Conservation (phyloP, 306 rosid genomes). For the Cucumis sativus region DNA sequence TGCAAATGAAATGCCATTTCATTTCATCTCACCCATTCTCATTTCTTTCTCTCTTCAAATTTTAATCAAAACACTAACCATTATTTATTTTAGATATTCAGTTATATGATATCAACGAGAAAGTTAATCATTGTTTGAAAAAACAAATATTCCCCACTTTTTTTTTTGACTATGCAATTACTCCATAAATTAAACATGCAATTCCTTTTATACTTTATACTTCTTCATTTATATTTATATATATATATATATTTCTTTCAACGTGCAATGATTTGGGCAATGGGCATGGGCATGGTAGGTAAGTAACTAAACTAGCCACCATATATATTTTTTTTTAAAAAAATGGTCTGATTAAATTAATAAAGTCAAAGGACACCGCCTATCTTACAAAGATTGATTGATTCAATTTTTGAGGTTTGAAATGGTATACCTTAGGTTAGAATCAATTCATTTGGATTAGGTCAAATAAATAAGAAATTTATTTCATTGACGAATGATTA, state of each 20-base stretch:
- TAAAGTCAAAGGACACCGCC: not conserved
- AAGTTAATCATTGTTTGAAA: not conserved
- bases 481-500: not conserved
- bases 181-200: not conserved
- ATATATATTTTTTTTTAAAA: not conserved
- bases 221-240: not conserved
- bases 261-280: not conserved
- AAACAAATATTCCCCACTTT: not conserved
- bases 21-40: not conserved
- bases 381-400: not conserved
- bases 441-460: not conserved
- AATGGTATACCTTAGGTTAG: not conserved
- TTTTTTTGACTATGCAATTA: not conserved
- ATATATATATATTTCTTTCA: not conserved
- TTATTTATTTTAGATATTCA: no score
- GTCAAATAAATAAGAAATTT: not conserved
- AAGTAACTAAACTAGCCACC: not conserved
- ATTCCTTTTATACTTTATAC: not conserved
- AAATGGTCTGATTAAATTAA: not conserved
- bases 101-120: no score
- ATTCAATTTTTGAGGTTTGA: not conserved
- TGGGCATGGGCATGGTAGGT: not conserved
- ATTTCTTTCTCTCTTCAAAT: not conserved
- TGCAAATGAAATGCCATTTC: conserved; percentile 25
- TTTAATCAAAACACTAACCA: not conserved